Percentiles rank a stretch among this genome's conserved stretches.
phyloP scores from a whole-genome alignment of 2,329 filamentous ascomycete genomes.

The Thelonectria blattea region DNA sequence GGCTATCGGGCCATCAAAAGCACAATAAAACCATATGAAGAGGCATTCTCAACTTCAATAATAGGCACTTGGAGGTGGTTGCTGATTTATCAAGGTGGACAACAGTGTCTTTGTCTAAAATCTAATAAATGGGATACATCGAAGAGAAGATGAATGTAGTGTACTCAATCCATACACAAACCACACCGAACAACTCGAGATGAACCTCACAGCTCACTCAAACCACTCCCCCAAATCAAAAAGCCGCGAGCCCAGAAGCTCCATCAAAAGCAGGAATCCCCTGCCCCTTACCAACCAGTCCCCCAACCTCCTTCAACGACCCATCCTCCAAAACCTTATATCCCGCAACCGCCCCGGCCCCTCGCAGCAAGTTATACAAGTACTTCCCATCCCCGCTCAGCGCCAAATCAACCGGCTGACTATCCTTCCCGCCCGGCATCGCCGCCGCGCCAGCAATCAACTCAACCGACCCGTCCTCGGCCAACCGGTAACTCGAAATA shows the following conservation, averaged over 20 bases:
- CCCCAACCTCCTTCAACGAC: slow-evolving; percentile 26
- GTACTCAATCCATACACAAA: too few species aligned
- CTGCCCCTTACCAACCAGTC: slow-evolving; percentile 22
- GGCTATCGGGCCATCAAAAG: too few species aligned
- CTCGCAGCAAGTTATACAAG: slow-evolving; percentile 32
- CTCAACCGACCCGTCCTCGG: slow-evolving; percentile 21
- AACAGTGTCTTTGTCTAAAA: too few species aligned
- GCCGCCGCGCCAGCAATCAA: slow-evolving; percentile 26
- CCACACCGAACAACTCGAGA: too few species aligned
- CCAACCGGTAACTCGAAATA: slow-evolving; percentile 28
- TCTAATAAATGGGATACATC: too few species aligned
- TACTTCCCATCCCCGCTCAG: slow-evolving; percentile 28
- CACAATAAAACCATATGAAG: too few species aligned
- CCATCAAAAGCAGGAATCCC: neutral
- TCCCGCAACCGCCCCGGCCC: slow-evolving; percentile 25
- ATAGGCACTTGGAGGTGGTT: too few species aligned
- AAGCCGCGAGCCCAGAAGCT: neutral
- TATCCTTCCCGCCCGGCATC: slow-evolving; percentile 20
- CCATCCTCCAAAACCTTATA: slow-evolving; percentile 29
- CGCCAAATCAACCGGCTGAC: slow-evolving; percentile 28
- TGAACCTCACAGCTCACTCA: too few species aligned
- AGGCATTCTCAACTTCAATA: too few species aligned
- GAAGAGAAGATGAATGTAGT: too few species aligned
- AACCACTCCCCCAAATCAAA: neutral
- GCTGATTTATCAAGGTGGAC: too few species aligned